These are phyloP conservation scores for Cicer bijugum DNA, from an alignment of 306 rosid species.

Conservation along the genomic window DNA sequence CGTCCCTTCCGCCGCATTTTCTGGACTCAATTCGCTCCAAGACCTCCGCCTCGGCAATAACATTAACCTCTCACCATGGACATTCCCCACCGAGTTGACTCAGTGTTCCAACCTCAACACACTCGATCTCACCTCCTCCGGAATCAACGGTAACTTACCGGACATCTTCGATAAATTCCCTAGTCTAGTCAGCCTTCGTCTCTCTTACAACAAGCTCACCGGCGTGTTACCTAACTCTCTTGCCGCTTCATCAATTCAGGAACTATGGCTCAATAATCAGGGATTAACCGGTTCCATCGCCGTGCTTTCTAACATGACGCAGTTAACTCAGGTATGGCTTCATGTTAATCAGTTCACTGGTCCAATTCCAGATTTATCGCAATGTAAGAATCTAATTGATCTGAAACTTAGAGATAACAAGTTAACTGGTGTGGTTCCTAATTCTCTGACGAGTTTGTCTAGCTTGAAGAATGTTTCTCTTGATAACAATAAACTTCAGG, in stretches of 20 bases:
- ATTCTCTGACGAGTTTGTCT: conserved; percentile 52
- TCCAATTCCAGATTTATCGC: conserved; percentile 69
- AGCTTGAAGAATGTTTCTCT: conserved; percentile 58
- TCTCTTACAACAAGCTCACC: conserved; percentile 78
- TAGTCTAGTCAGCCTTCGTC: conserved; percentile 55
- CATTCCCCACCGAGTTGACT: conserved; percentile 62
- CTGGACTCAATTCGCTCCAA: conserved; percentile 67
- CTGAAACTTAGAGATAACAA: conserved; percentile 75
- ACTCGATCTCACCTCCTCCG: conserved; percentile 45
- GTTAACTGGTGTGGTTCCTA: conserved; percentile 70
- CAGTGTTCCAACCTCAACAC: conserved; percentile 53
- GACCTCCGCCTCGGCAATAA: conserved; percentile 54
- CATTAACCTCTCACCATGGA: conserved; percentile 53
- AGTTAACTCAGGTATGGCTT: conserved; percentile 72
- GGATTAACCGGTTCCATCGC: conserved; percentile 67
- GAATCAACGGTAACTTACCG: conserved; percentile 60
- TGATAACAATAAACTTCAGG: conserved; percentile 73
- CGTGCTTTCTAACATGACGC: conserved; percentile 62
- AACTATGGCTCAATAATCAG: conserved; percentile 86
- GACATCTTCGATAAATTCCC: conserved; percentile 61
- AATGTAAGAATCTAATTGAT: conserved; percentile 53
- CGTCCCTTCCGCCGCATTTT: conserved; percentile 56
- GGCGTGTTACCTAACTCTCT: conserved; percentile 66
- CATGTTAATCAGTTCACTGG: conserved; percentile 74
- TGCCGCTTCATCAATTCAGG: conserved; percentile 53